Conservation (phyloP, 371 early-diverging fungal species). For the Lichtheimia ramosa region DNA sequence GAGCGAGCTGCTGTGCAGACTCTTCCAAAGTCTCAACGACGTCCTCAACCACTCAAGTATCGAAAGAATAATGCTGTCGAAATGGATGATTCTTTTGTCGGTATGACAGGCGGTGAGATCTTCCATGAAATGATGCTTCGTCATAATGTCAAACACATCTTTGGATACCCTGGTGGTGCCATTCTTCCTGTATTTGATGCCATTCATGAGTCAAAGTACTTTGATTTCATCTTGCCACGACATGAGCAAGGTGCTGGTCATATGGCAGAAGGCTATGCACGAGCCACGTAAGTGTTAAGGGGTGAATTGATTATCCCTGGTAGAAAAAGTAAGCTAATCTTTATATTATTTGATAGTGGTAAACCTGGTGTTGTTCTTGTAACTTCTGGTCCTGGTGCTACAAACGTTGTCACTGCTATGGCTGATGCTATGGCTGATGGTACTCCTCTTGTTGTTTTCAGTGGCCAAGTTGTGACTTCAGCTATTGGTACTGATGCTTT, state of each 20-base stretch:
- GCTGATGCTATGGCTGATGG: constrained; percentile 96
- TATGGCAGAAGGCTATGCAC: constrained; percentile 97
- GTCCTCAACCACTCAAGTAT: constrained; percentile 28
- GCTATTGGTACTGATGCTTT: constrained; percentile 96
- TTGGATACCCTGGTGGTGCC: constrained; percentile 98
- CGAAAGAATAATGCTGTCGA: constrained; percentile 17
- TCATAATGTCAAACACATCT: constrained; percentile 89
- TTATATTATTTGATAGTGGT: constrained; percentile 53
- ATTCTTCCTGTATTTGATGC: constrained; percentile 97
- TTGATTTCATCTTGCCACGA: constrained; percentile 92
- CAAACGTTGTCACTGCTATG: constrained; percentile 96
- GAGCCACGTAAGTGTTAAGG: constrained; percentile 76
- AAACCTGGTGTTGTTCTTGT: constrained; percentile 95
- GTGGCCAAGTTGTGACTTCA: constrained; percentile 91
- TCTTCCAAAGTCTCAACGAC: neutral
- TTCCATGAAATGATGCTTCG: constrained; percentile 98
- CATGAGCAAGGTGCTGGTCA: constrained; percentile 99
- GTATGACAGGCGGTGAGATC: constrained; percentile 97
- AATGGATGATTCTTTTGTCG: constrained; percentile 80
- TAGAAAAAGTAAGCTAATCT: neutral
- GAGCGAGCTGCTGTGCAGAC: constrained; percentile 13
- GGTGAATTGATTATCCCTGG: neutral
- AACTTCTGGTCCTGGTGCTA: constrained; percentile 98
- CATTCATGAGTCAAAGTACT: constrained; percentile 92
- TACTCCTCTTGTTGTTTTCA: constrained; percentile 92